A percentile compares a stretch with the other conserved stretches of the same genome.
Conservation (phyloP, 2,329 filamentous ascomycete species). For the Fusarium odoratissimum region DNA sequence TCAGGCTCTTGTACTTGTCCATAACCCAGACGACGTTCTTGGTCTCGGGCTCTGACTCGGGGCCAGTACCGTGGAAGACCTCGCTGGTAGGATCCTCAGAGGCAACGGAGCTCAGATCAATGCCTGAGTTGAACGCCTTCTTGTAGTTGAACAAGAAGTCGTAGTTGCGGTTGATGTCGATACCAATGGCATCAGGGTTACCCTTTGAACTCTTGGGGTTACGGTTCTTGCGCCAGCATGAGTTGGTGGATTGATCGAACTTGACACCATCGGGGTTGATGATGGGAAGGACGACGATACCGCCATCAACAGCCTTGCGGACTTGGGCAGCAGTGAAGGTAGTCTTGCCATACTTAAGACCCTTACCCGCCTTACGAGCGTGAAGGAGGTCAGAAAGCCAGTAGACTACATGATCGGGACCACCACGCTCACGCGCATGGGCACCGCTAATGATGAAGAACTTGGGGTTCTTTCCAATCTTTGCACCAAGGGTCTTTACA, state of each 20-base stretch:
- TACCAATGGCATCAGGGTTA: slow-evolving; percentile 52
- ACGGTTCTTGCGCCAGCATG: slow-evolving; percentile 68
- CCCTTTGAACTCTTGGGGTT: slow-evolving; percentile 55
- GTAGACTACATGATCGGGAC: slow-evolving; percentile 67
- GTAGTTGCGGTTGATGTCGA: slow-evolving; percentile 69
- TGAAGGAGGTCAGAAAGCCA: slow-evolving; percentile 68
- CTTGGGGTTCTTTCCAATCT: slow-evolving; percentile 59
- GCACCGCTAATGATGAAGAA: slow-evolving; percentile 65
- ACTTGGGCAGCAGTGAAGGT: slow-evolving; percentile 65
- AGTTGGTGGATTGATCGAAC: slow-evolving; percentile 61
- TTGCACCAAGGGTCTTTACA: slow-evolving; percentile 53
- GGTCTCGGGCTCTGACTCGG: slow-evolving; percentile 68
- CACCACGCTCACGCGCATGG: slow-evolving; percentile 69
- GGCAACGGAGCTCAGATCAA: slow-evolving; percentile 51
- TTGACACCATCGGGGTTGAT: slow-evolving; percentile 66
- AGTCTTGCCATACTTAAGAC: slow-evolving; percentile 63
- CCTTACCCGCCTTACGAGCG: slow-evolving; percentile 61
- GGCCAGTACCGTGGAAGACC: slow-evolving; percentile 61
- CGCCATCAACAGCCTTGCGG: slow-evolving; percentile 60
- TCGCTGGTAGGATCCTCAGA: slow-evolving; percentile 56
- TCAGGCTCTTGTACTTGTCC: slow-evolving; percentile 60
- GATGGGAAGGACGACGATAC: slow-evolving; percentile 65
- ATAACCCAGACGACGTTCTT: slow-evolving; percentile 65
- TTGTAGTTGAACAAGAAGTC: slow-evolving; percentile 68
- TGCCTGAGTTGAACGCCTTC: slow-evolving; percentile 55